Conservation (phyloP, 2,329 filamentous ascomycete species). For the Colletotrichum destructivum region DNA sequence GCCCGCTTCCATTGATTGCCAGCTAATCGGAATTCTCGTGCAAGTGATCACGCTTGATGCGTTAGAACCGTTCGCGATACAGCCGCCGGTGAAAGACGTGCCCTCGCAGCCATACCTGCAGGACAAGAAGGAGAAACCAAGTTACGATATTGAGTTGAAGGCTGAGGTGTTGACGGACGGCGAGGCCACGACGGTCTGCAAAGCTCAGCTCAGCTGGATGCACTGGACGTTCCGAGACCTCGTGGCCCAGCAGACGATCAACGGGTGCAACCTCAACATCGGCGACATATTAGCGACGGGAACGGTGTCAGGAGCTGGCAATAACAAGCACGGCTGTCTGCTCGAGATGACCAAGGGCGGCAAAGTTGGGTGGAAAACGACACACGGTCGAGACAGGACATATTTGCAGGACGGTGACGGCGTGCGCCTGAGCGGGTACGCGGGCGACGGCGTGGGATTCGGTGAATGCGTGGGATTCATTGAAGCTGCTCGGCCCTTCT, state of each 20-base stretch:
- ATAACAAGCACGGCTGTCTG: conserved; percentile 56
- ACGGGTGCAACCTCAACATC: conserved; percentile 54
- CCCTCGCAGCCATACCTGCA: conserved; percentile 50
- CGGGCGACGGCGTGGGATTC: conserved; percentile 59
- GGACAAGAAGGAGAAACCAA: conserved; percentile 52
- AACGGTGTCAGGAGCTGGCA: conserved; percentile 55
- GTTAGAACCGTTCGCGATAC: conserved; percentile 70
- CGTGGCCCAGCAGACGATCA: conserved; percentile 54
- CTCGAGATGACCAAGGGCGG: conserved; percentile 58
- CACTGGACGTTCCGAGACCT: conserved; percentile 58
- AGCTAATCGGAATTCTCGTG: background rate
- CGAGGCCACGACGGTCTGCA: conserved; percentile 48
- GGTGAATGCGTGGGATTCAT: conserved; percentile 53
- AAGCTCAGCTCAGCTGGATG: conserved; percentile 50
- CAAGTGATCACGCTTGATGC: conserved; percentile 71
- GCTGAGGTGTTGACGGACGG: conserved; percentile 48
- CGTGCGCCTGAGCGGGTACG: conserved; percentile 55
- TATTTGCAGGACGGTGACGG: conserved; percentile 59
- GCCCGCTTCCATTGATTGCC: background rate
- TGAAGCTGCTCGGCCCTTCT: conserved; percentile 30
- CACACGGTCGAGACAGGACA: conserved; percentile 50
- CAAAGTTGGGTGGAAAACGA: conserved; percentile 47
- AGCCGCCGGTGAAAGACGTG: conserved; percentile 44
- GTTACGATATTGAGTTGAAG: conserved; percentile 52
- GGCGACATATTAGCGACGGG: conserved; percentile 61